These are phyloP conservation scores for Paramecium pentaurelia DNA, from an alignment of 73 alveolate genomes.

Conservation along the genomic window DNA sequence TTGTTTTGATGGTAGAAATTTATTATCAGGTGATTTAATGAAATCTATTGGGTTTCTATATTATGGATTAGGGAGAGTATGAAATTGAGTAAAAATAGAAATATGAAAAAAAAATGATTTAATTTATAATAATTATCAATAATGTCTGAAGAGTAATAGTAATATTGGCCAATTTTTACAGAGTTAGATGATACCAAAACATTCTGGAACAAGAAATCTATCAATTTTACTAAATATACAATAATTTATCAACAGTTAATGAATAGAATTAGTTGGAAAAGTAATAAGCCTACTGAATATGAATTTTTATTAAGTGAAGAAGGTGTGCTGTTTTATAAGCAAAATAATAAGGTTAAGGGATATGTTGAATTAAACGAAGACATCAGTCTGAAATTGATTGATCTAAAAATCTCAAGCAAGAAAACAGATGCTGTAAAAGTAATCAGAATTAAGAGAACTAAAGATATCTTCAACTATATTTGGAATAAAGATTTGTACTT, in stretches of 20 bases:
- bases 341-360: not conserved
- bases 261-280: not conserved
- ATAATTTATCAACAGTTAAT: not conserved
- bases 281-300: not conserved
- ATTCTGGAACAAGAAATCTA: not conserved
- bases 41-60: conserved; percentile 15
- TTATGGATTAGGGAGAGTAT: conserved; percentile 2
- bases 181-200: not conserved
- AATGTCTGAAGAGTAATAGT: not conserved
- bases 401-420: not conserved
- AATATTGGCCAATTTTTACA: conserved; percentile 22
- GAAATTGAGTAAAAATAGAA: not conserved
- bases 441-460: not conserved
- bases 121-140: not conserved
- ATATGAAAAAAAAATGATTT: not conserved
- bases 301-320: not conserved
- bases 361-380: not conserved
- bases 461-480: not conserved
- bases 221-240: not conserved
- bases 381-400: not conserved
- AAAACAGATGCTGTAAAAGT: not conserved
- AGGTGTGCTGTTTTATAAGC: not conserved
- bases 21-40: conserved; percentile 1
- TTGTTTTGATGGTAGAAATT: conserved; percentile 54
- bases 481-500: conserved; percentile 1